A percentile compares a stretch with the other conserved stretches of the same genome.
These are phyloP conservation scores for Beauveria pseudobassiana DNA, from an alignment of 2,329 filamentous ascomycete species.

Conservation along the genomic window DNA sequence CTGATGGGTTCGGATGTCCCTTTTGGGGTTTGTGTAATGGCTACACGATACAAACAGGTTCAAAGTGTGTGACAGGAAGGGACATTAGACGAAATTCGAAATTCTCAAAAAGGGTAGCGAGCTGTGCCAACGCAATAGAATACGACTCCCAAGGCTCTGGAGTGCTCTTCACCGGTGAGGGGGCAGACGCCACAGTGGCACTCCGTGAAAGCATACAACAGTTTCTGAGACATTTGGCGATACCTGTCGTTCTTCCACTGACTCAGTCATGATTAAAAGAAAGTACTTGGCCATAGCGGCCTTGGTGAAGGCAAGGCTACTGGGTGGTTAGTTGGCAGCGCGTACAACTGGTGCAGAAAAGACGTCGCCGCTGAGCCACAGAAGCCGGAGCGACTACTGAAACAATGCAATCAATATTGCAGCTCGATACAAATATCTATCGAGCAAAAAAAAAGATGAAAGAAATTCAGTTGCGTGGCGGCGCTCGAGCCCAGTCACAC, in stretches of 20 bases:
- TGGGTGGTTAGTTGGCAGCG: no score
- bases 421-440: neutral
- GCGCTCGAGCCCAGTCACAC: neutral
- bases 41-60: neutral
- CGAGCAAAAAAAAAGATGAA: neutral
- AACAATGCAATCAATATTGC: neutral
- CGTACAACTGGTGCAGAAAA: no score
- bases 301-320: neutral
- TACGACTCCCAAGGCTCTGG: neutral
- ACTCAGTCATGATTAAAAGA: neutral
- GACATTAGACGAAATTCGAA: neutral
- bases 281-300: no score
- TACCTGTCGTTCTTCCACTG: neutral
- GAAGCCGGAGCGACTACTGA: no score
- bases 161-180: neutral
- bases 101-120: neutral
- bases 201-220: neutral
- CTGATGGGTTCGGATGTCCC: neutral
- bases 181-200: neutral
- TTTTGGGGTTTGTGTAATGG: neutral
- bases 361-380: no score
- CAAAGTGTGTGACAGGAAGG: neutral
- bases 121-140: neutral
- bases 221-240: neutral
- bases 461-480: neutral